A percentile compares a stretch with the other conserved stretches of the same genome.
Evolutionary conservation across 768 basidiomycete species (phyloP).

Genomic region (Amanita molliuscula): DNA sequence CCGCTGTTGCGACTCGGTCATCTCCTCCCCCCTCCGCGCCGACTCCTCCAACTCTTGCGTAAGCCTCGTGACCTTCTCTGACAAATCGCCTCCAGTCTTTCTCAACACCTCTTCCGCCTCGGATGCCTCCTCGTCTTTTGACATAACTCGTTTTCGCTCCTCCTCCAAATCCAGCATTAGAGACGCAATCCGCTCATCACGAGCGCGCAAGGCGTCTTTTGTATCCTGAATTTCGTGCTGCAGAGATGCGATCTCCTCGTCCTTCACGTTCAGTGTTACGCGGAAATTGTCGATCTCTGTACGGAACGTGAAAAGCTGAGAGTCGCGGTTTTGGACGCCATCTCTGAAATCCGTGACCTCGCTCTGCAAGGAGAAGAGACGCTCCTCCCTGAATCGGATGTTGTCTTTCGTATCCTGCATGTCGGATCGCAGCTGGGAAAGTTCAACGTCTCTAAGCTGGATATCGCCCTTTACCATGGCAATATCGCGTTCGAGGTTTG

Average conservation of each 20-base stretch:
- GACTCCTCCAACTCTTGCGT: slow-evolving; percentile 1
- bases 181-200: slow-evolving; percentile 4
- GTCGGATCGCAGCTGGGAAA: neutral
- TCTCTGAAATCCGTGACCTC: slow-evolving; percentile 2
- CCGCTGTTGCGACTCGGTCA: neutral
- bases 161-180: slow-evolving; percentile 1
- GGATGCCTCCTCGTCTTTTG: neutral
- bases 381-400: neutral
- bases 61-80: neutral
- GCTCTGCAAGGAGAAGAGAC: neutral
- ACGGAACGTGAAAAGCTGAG: neutral
- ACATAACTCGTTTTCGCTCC: neutral
- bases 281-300: slow-evolving; percentile 7
- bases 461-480: neutral
- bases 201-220: neutral
- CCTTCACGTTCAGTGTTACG: slow-evolving; percentile 3
- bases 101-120: neutral
- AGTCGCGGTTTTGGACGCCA: slow-evolving; percentile 3
- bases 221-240: slow-evolving; percentile 4
- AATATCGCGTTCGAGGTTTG: neutral
- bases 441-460: neutral
- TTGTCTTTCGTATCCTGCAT: slow-evolving; percentile 5
- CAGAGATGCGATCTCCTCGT: slow-evolving; percentile 4
- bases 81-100: neutral
- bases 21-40: neutral